Percentiles rank a stretch among this genome's conserved stretches.
These are phyloP conservation scores for Rhizopogon vesiculosus DNA, from an alignment of 768 basidiomycete species.

Conservation along the genomic window DNA sequence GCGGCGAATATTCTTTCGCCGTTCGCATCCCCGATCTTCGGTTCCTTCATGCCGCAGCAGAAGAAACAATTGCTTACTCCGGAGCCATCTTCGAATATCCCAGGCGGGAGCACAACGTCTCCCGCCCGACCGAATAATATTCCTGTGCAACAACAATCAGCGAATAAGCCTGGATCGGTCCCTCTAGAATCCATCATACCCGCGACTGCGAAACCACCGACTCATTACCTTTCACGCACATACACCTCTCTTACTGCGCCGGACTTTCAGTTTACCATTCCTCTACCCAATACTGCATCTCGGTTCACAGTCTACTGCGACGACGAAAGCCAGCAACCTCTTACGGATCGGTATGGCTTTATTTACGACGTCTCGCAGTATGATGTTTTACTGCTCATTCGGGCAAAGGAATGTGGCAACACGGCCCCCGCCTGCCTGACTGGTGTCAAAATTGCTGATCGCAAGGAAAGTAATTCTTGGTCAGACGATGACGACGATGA, in stretches of 20 bases:
- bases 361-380: constrained; percentile 84
- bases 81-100: constrained; percentile 15
- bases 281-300: constrained; percentile 51
- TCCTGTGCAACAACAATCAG: constrained; percentile 12
- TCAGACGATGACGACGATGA: constrained; percentile 56
- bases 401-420: constrained; percentile 67
- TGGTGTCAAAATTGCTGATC: constrained; percentile 83
- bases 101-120: constrained; percentile 8
- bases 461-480: constrained; percentile 76
- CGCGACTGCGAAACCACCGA: constrained; percentile 73
- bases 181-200: constrained; percentile 84
- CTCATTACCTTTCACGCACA: constrained; percentile 72
- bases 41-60: constrained; percentile 50
- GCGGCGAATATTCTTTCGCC: constrained; percentile 32
- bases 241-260: constrained; percentile 71
- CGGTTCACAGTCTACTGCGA: constrained; percentile 46
- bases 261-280: constrained; percentile 71
- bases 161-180: constrained; percentile 39
- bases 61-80: constrained; percentile 32
- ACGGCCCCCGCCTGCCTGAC: constrained; percentile 83
- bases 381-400: constrained; percentile 70
- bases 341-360: constrained; percentile 89
- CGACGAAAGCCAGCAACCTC: constrained; percentile 48
- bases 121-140: constrained; percentile 2
- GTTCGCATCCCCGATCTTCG: constrained; percentile 56